Evolutionary conservation across 2,329 filamentous ascomycete species (phyloP), one percentile per base, ranked within the genome.

Genomic region (Phialophora verrucosa): DNA sequence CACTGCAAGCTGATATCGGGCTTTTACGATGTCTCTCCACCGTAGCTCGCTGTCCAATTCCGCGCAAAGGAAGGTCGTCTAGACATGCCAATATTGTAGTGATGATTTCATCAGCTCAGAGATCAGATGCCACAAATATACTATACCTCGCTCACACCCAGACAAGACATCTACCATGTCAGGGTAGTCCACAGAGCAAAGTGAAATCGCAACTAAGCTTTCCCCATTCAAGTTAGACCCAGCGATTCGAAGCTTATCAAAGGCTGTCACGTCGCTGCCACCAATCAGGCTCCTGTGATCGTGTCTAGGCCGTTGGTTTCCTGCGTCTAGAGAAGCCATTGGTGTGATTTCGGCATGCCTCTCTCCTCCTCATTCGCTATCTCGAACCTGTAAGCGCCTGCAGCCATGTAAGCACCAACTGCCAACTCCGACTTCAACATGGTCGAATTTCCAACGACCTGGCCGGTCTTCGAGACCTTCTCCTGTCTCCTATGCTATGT

Each of bases 331-430:
- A 49, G n/a, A 32, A 17, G 35, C 27, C 31, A 61, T 61, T 61
- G 59, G 59, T 54, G 59, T 51, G 20, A 38, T 32, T 4, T 23
- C 50, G 23, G 54, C 10, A 25, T 31, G 10, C 29, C n/a, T 47
- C 47, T 44, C n/a, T 29, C 17, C 49, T 38, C 53, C 64, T 65
- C 67, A 67, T 69, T 69, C 67, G 67, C 59, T 44, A 27, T 63
- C 38, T 38, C 47, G 47, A 44, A 44, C 56, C 50, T 67, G 62
- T 69, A 69, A 69, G 67, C 67, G 67, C 67, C 67, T 50, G 62
- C 65, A 38, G 20, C 59, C 32, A 59, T 54, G 64, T 67, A 55
- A 70, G 68, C 65, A 67, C 60, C 20, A 14, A 55, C 35, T 49
- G 56, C 38, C 66, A 62, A 32, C 50, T 20, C 38, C 4, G 53